Evolutionary conservation across 352 stramenopile species (phyloP), one percentile per base, ranked within the genome.

Genomic region (Pythium brassicae): DNA sequence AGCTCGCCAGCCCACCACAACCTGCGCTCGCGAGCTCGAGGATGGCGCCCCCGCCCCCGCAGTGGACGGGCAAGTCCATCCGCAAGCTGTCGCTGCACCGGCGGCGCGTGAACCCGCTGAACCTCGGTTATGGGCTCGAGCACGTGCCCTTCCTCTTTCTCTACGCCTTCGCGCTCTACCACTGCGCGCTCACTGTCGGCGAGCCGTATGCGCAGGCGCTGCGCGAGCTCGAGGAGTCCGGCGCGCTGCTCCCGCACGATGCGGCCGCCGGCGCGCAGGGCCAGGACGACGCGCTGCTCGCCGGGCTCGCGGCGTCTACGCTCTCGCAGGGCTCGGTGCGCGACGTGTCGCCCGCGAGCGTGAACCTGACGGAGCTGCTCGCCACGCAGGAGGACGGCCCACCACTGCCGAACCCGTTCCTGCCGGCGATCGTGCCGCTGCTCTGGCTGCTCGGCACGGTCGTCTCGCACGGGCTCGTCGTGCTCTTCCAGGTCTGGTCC

Each of bases 401-500:
- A 39, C 81, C 85, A 29, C 61, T 97, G 49, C 91, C 91, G 1
- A 97, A 95, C 61, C 87, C 87, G 49, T 97, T 95, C 63, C 63
- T 97, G 49, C 91, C 91, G 20, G 87, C 69, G 12, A 96, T 97
- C 53, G 84, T 93, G 56, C 86, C 91, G 6, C 59, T 97, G 53
- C 71, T 97, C n/a, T 94, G 82, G 52, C 65, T 97, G 52, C 61
- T 95, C 27, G 71, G 61, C 29, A 89, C 88, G 6, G 67, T 90
- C 40, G 78, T 91, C 34, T 71, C 85, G 59, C 89, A 97, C 62
- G 71, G 87, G 3, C 79, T 97, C 46, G 85, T 97, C 71, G 59
- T 95, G 27, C 71, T 97, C 22, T 83, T 96, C 44, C 90, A 97
- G 61, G 73, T 97, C 43, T 95, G 86, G 86, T 93, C 75, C 0